Evolutionary conservation across 805 yeast genomes (phyloP), one percentile per base, ranked within the genome.

Genomic region (Starmerella sp.): DNA sequence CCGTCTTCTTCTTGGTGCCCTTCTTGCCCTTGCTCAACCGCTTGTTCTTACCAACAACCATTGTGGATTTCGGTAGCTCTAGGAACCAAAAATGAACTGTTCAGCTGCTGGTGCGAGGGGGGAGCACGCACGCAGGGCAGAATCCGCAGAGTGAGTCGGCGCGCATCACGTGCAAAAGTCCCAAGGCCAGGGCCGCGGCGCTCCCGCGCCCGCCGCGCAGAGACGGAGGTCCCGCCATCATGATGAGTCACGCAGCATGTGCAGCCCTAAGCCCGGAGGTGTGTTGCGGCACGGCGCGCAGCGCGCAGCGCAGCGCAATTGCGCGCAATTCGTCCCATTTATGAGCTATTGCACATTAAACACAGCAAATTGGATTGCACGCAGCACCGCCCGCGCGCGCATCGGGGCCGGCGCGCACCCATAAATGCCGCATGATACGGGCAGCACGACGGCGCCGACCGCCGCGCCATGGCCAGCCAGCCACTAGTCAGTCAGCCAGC

Each of bases 1-100:
- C 95, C 74, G 86, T 93, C 84, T 84, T 91, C 95, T 91, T 93
- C 95, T 91, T 91, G 77, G 88, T 79, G 73, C 97, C 97, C 79
- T 91, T 91, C 88, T 85, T 81, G 81, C 91, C 86, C 81, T 83
- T 83, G 76, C 81, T 76, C 73, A 81, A 76, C 75, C 84, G 78
- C 83, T 85, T 85, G 76, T 85, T 85, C 81, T 85, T 85, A 71
- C 91, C 91, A 73, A 84, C 87, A 79, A 86, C 88, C 86, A 82
- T 80, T 52, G 57, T 65, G 48, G 55, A 49, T 30, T 48, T 51
- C 49, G 49, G 49, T 46, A 46, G 36, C 49, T 32, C 49, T 46
- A 28, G 39, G 49, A 34, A 46, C 49, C 49, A 46, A 46, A 46
- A 46, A 46, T 46, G 49, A 46, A 46, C 49, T 46, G 49, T 46